Conservation (phyloP, 2,329 filamentous ascomycete genomes). For the Trichoderma polysporum region DNA sequence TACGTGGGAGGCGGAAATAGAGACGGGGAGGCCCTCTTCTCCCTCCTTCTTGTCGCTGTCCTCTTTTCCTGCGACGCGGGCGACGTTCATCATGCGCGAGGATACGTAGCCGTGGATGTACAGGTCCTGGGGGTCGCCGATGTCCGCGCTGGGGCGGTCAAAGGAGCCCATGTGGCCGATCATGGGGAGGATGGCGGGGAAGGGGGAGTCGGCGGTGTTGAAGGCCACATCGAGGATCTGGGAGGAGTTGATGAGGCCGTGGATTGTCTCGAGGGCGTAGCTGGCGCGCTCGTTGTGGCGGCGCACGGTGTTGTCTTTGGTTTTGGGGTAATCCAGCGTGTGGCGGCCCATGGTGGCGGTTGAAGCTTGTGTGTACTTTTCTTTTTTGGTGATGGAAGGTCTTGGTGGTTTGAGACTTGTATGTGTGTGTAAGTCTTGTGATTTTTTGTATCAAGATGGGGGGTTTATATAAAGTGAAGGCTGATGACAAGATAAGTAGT, state of each 20-base stretch:
- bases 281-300: conserved; percentile 64
- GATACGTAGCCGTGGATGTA: conserved; percentile 87
- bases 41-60: neutral
- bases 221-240: conserved; percentile 80
- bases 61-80: conserved; percentile 31
- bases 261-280: conserved; percentile 72
- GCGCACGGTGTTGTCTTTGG: conserved; percentile 64
- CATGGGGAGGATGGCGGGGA: conserved; percentile 79
- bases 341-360: conserved; percentile 36
- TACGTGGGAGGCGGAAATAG: conserved; percentile 69
- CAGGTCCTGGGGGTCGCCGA: conserved; percentile 66
- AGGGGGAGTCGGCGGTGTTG: conserved; percentile 61
- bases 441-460: neutral
- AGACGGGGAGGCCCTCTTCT: conserved; percentile 63
- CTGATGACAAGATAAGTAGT: neutral
- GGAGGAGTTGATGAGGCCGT: conserved; percentile 71
- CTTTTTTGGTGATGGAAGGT: neutral
- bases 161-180: conserved; percentile 80
- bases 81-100: conserved; percentile 70
- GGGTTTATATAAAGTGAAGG: neutral
- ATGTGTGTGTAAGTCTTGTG: neutral
- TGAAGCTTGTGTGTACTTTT: neutral
- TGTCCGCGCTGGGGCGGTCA: conserved; percentile 56
- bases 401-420: neutral
- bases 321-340: conserved; percentile 61